These are phyloP conservation scores for Laguncularia racemosa DNA, from an alignment of 345 rosid genomes.

Conservation along the genomic window DNA sequence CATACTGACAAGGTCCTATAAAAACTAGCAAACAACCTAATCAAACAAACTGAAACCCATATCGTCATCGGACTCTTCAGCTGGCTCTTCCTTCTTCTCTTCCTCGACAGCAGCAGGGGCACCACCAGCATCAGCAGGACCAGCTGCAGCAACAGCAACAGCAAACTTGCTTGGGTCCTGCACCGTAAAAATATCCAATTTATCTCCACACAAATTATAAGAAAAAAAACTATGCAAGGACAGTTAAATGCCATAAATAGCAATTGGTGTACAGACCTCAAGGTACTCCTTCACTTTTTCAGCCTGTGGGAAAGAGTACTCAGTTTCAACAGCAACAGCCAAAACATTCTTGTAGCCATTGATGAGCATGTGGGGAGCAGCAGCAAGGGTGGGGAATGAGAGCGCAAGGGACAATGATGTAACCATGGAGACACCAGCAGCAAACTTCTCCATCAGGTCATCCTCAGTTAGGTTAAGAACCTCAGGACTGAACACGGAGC, in stretches of 20 bases:
- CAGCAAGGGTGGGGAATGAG: conserved; percentile 88
- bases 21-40: conserved; percentile 15
- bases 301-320: conserved; percentile 71
- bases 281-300: conserved; percentile 83
- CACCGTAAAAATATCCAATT: neutral
- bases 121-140: conserved; percentile 17
- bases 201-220: neutral
- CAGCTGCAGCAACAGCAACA: conserved; percentile 34
- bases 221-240: neutral
- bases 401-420: conserved; percentile 58
- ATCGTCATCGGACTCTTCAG: conserved; percentile 84
- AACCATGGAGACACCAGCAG: conserved; percentile 64
- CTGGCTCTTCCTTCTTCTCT: conserved; percentile 72
- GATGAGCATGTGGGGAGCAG: conserved; percentile 87
- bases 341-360: conserved; percentile 84
- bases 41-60: conserved; percentile 84
- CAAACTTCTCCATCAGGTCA: conserved; percentile 71
- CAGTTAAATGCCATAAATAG: neutral
- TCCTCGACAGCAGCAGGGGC: conserved; percentile 40
- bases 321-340: conserved; percentile 62
- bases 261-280: conserved; percentile 27
- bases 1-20: neutral
- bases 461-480: conserved; percentile 82
- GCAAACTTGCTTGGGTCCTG: conserved; percentile 88
- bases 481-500: conserved; percentile 84